phyloP scores from a whole-genome alignment of 2,329 filamentous ascomycete genomes.

The Pseudopyricularia cyperi region DNA sequence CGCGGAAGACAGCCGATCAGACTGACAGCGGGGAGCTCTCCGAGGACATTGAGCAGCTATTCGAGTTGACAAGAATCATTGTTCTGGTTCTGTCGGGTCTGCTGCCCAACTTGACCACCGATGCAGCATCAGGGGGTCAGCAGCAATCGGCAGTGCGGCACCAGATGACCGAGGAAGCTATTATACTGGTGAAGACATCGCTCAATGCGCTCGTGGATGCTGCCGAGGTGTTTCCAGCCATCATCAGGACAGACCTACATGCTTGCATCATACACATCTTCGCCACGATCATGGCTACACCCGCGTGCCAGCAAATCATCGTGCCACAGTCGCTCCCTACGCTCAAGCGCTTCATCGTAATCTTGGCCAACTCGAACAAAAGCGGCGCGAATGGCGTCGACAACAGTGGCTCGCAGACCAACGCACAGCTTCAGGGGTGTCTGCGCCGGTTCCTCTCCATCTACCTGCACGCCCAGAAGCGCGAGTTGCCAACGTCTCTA shows the following conservation, averaged over 20 bases:
- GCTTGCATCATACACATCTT: conserved; percentile 97
- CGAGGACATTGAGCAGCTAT: conserved; percentile 95
- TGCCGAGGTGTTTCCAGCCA: conserved; percentile 86
- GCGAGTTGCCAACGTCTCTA: conserved; percentile 62
- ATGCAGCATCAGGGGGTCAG: conserved; percentile 34
- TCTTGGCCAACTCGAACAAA: conserved; percentile 41
- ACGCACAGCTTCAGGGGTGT: conserved; percentile 66
- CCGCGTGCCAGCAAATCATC: conserved; percentile 74
- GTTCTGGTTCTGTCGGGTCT: conserved; percentile 82
- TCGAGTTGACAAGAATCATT: conserved; percentile 92
- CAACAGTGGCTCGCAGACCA: conserved; percentile 31
- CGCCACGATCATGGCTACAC: conserved; percentile 78
- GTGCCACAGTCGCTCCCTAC: conserved; percentile 84
- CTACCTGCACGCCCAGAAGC: conserved; percentile 60
- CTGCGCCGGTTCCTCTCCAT: conserved; percentile 74
- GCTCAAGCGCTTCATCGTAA: conserved; percentile 78
- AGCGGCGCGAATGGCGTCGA: background rate
- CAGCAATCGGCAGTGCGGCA: conserved; percentile 38
- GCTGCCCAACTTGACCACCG: conserved; percentile 62
- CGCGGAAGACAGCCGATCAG: conserved; percentile 40
- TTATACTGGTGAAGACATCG: conserved; percentile 65
- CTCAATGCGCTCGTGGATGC: conserved; percentile 86
- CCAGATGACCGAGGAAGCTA: conserved; percentile 76
- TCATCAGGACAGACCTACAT: conserved; percentile 93
- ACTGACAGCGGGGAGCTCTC: conserved; percentile 59